Evolutionary conservation across 73 alveolate genomes (phyloP).

Genomic region (Tetrahymena thermophila): DNA sequence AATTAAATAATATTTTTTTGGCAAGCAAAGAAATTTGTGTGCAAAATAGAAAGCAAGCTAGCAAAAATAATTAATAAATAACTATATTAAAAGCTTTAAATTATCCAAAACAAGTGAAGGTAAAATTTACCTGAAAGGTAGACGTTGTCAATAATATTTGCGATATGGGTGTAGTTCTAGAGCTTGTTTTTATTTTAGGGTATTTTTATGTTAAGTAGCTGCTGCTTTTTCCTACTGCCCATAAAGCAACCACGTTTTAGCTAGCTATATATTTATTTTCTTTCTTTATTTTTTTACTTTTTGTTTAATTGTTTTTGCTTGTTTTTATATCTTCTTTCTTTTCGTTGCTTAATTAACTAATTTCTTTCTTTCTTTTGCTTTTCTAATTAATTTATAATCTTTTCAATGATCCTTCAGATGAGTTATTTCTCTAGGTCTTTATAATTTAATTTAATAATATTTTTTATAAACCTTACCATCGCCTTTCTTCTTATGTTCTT

Average conservation of each 20-base stretch:
- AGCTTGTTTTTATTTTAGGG: background rate
- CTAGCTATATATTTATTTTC: background rate
- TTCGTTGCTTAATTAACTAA: background rate
- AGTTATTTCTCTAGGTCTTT: constrained; percentile 1
- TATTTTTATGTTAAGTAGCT: background rate
- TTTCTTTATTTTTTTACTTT: too few relatives aligned
- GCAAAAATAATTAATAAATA: background rate
- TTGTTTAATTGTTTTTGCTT: background rate
- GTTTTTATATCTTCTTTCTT: background rate
- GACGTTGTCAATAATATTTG: background rate
- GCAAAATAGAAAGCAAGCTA: background rate
- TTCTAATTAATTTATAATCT: background rate
- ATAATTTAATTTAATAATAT: background rate
- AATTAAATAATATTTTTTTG: background rate
- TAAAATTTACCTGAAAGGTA: background rate
- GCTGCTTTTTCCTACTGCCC: background rate
- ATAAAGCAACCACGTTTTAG: background rate
- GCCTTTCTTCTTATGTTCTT: background rate
- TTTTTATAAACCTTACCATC: background rate
- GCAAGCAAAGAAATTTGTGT: background rate
- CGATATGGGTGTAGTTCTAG: background rate
- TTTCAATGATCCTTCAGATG: background rate
- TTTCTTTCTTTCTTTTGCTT: background rate
- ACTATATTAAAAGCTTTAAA: background rate
- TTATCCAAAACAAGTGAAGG: background rate